Evolutionary conservation across 805 yeast genomes (phyloP), one percentile per base, ranked within the genome.

Genomic region (Lachancea lanzarotensis): DNA sequence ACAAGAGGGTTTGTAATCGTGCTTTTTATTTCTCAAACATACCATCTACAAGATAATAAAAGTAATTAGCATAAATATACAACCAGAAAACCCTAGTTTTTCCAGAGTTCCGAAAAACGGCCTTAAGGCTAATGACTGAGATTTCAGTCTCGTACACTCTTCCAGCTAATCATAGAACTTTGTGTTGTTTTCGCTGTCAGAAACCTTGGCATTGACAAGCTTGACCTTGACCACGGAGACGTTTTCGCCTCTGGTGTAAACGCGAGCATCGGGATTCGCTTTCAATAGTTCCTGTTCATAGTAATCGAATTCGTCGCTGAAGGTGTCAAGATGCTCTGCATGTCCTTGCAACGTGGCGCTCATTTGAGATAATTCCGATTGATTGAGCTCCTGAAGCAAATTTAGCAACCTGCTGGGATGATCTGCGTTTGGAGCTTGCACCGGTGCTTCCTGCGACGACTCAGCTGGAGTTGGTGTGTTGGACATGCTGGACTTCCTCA

Each of bases 321-420:
- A 68, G 2, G 68, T 67, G 9, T 60, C 60, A 10, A 86, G 63
- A 7, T 84, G 72, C 20, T 70, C 68, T 1, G 91, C 93, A 32
- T 67, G 68, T 1, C 97, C 98, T 35, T 75, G 73, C 26, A 91
- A 66, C 50, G 95, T 90, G 10, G 88, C 95, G 51, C 95, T 82
- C 48, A 86, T 79, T 50, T 86, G 79, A 46, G 89, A 78, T 45
- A 89, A 57, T 60, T 88, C 95, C 12, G 79, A 73, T 60, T 84
- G 91, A 63, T 91, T 91, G 60, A 91, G 67, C 49, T 78, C 80
- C 50, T 84, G 81, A 49, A 91, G 72, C 38, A 87, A 64, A 59
- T 81, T 81, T 43, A 79, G 61, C 36, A 84, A 61, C 22, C 73
- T 71, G 18, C 75, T 66, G 10, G 65, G 58, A 35, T 61, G 67